Evolutionary conservation across 495 filamentous ascomycete species (phyloP), one percentile per base, ranked within the genome.

Genomic region (Trichoderma orchidacearum): DNA sequence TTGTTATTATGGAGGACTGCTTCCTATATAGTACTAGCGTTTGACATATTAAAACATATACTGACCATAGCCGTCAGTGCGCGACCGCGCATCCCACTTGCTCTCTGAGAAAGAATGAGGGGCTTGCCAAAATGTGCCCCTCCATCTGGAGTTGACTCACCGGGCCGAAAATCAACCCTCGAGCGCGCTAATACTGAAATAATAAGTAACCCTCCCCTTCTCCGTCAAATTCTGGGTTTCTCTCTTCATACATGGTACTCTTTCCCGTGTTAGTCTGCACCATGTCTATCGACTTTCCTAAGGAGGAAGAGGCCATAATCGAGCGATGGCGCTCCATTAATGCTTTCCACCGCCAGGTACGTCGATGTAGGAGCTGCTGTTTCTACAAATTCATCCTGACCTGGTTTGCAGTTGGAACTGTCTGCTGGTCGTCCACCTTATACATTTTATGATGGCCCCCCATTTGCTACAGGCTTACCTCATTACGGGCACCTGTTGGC

Each of bases 401-500:
- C 31, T 58, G 27, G 28, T 58, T 30, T 17, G 3, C 51, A 71
- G 65, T 63, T 77, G 50, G 69, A 77, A 61, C 65, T 78, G 15
- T 78, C 70, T 1, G 74, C 84, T 65, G 87, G 82, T 55, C 79
- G 81, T 52, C 74, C 82, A 55, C 86, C 82, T 35, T 97, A 92
- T 66, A 89, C 82, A 17, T 90, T 92, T 67, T 91, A 90, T 68
- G 84, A 86, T 76, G 84, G 84, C n/a, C 82, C 80, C 15, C 78
- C 78, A 21, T 68, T 78, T 64, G 67, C 76, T 55, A 68, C 83
- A 36, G 91, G 85, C 50, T 75, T 92, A 15, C 94, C 93, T 29
- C 94, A 97, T 71, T 98, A 97, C 70, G 94, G 91, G 63, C 93
- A 97, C 72, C 75, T 98, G 36, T 82, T 98, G 57, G 87, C 92